Conservation (phyloP, 352 stramenopile species). For the Globisporangium cederbergense region DNA sequence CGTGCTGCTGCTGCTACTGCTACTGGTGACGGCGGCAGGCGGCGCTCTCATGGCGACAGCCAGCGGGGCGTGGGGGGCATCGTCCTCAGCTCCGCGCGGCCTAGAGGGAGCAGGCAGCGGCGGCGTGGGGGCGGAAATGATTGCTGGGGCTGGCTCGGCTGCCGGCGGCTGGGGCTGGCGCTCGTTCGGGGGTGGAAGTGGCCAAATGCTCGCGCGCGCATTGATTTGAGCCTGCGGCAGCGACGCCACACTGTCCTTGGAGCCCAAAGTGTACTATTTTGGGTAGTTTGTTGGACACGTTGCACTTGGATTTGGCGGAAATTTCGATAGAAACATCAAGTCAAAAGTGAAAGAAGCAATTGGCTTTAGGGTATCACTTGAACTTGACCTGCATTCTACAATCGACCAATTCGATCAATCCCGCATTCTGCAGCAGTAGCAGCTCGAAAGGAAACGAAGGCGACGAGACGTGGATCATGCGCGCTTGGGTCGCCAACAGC, state of each 20-base stretch:
- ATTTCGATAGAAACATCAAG: neutral
- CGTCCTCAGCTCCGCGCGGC: slow-evolving; percentile 17
- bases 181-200: neutral
- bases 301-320: neutral
- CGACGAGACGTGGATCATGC: slow-evolving; percentile 1
- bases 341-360: neutral
- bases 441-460: neutral
- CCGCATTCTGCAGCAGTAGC: neutral
- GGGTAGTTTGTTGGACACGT: neutral
- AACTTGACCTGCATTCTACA: neutral
- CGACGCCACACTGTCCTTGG: neutral
- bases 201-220: slow-evolving; percentile 1
- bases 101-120: slow-evolving; percentile 11
- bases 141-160: slow-evolving; percentile 9
- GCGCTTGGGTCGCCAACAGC: slow-evolving; percentile 26
- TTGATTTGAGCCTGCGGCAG: neutral
- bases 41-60: slow-evolving; percentile 6
- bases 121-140: slow-evolving; percentile 10
- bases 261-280: neutral
- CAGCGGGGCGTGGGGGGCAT: slow-evolving; percentile 10
- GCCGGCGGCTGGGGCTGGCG: slow-evolving; percentile 6
- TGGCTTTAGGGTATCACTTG: neutral
- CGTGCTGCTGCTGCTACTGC: neutral
- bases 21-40: neutral
- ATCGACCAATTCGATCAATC: neutral